Evolutionary conservation across 768 basidiomycete genomes (phyloP).

Genomic region (Pilatotrama ljubarskyi): DNA sequence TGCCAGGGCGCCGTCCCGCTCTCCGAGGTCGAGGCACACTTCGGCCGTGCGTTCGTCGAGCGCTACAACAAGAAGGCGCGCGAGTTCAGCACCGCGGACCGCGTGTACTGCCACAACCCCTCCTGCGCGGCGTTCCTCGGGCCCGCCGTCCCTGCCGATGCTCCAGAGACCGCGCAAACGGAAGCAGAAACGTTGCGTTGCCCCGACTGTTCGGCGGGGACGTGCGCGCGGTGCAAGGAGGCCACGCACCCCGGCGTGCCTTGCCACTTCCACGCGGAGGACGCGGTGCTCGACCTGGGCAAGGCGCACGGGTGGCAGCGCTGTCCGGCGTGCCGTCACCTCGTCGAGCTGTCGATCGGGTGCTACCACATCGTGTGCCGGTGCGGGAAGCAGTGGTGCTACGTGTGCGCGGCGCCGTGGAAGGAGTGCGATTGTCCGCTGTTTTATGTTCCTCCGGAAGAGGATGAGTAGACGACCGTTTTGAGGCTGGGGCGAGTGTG

Average conservation of each 20-base stretch:
- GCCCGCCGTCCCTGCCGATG: constrained; percentile 10
- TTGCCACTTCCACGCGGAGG: constrained; percentile 27
- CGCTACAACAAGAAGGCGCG: constrained; percentile 17
- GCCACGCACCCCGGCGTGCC: constrained; percentile 11
- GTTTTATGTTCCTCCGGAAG: constrained; percentile 11
- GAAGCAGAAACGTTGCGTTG: background rate
- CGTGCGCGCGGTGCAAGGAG: constrained; percentile 22
- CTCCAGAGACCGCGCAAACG: background rate
- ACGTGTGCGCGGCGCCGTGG: constrained; percentile 31
- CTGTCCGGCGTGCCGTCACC: constrained; percentile 26
- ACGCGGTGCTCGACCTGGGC: constrained; percentile 19
- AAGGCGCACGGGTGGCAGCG: constrained; percentile 28
- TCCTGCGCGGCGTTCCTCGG: constrained; percentile 28
- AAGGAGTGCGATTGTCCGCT: constrained; percentile 25
- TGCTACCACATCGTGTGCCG: constrained; percentile 30
- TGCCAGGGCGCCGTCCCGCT: constrained; percentile 21
- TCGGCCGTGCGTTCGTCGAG: constrained; percentile 7
- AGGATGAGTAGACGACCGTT: background rate
- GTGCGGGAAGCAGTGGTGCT: constrained; percentile 33
- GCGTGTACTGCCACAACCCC: constrained; percentile 26
- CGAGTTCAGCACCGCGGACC: constrained; percentile 26
- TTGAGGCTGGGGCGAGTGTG: background rate
- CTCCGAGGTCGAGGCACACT: constrained; percentile 13
- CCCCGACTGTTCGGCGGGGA: constrained; percentile 15
- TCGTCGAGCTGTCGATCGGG: constrained; percentile 26